A percentile compares a stretch with the other conserved stretches of the same genome.
Evolutionary conservation across 768 basidiomycete species (phyloP).

Genomic region (Tremella yokohamensis): DNA sequence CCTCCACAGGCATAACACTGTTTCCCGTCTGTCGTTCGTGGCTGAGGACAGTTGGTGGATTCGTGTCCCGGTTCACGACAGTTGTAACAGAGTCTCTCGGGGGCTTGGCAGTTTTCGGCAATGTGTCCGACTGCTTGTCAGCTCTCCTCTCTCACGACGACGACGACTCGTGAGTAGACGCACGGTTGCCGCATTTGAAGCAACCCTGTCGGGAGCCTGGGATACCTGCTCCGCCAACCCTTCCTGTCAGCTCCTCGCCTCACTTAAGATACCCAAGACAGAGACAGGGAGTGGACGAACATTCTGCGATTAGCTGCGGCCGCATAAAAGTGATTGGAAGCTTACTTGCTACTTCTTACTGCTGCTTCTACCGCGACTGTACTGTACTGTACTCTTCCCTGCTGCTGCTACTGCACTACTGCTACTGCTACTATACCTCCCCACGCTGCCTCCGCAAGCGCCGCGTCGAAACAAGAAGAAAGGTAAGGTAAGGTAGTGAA

Average conservation of each 20-base stretch:
- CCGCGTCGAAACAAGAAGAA: slow-evolving; percentile 5
- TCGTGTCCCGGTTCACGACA: slow-evolving; percentile 94
- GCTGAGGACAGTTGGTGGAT: slow-evolving; percentile 78
- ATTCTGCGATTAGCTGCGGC: too few species aligned
- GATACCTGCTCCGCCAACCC: slow-evolving; percentile 26
- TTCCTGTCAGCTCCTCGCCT: background rate
- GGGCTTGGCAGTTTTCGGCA: slow-evolving; percentile 84
- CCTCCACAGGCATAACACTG: slow-evolving; percentile 93
- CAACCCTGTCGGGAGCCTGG: slow-evolving; percentile 47
- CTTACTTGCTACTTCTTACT: too few species aligned
- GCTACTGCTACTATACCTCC: slow-evolving; percentile 3
- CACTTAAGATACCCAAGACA: too few species aligned
- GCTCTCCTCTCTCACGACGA: too few species aligned
- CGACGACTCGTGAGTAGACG: too few species aligned
- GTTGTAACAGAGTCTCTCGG: slow-evolving; percentile 87
- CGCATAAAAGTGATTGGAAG: too few species aligned
- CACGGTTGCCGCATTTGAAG: slow-evolving; percentile 69
- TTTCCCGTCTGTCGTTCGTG: slow-evolving; percentile 75
- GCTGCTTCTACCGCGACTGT: background rate
- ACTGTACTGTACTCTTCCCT: background rate
- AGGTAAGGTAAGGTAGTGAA: background rate
- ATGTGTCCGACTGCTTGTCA: slow-evolving; percentile 73
- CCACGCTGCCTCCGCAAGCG: slow-evolving; percentile 21
- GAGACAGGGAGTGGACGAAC: too few species aligned
- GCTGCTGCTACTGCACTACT: background rate